Percentiles rank a stretch among this genome's conserved stretches.
Evolutionary conservation across 75 land plant species (phyloP).

Genomic region (Pseudotsuga menziesii): DNA sequence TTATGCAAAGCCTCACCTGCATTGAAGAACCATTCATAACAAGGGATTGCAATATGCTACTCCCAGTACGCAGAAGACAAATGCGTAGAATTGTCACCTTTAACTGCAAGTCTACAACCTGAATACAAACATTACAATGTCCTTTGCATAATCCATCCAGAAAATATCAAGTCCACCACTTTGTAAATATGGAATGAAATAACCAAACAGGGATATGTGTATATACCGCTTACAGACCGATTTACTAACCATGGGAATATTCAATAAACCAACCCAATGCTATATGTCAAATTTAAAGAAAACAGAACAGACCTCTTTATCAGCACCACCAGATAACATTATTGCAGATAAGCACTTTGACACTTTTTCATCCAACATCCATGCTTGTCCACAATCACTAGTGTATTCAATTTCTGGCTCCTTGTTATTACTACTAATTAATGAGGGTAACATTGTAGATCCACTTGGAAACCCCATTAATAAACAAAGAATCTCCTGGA

Average conservation of each 20-base stretch:
- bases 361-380: slow-evolving; percentile 14
- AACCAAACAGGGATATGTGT: background rate
- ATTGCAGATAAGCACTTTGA: slow-evolving; percentile 22
- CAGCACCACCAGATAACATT: slow-evolving; percentile 1
- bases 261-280: background rate
- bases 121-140: slow-evolving; percentile 1
- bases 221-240: background rate
- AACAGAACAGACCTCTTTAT: slow-evolving; percentile 12
- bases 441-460: background rate
- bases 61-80: slow-evolving; percentile 34
- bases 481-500: slow-evolving; percentile 43
- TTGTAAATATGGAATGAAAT: background rate
- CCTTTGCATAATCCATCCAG: background rate
- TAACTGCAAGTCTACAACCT: slow-evolving; percentile 35
- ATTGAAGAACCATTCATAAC: slow-evolving; percentile 37
- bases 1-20: slow-evolving; percentile 30
- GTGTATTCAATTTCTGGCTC: background rate
- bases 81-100: slow-evolving; percentile 36
- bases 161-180: background rate
- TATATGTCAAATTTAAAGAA: background rate
- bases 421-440: slow-evolving; percentile 3
- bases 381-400: slow-evolving; percentile 3
- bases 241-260: background rate
- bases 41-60: slow-evolving; percentile 26
- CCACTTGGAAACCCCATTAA: slow-evolving; percentile 74